Percentiles rank a stretch among this genome's conserved stretches.
phyloP scores from a whole-genome alignment of 805 yeast species.

The Teunomyces panamensis region DNA sequence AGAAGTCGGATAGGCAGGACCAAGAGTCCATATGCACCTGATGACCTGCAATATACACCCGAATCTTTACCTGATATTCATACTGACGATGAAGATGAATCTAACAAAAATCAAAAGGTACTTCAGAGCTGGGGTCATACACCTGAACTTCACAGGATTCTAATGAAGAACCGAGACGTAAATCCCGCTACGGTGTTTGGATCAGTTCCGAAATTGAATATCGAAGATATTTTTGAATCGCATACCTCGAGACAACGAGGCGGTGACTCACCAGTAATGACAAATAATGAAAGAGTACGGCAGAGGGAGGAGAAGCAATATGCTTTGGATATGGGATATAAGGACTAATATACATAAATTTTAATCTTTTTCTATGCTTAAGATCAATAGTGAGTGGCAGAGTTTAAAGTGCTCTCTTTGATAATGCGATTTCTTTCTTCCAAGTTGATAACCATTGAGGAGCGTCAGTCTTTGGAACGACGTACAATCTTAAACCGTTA shows the following conservation, averaged over 20 bases:
- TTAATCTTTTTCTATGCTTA: too few species aligned
- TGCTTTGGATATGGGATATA: slow-evolving; percentile 45
- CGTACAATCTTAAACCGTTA: slow-evolving; percentile 63
- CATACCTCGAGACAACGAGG: slow-evolving; percentile 51
- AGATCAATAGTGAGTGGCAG: background rate
- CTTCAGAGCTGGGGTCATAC: slow-evolving; percentile 40
- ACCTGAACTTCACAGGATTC: slow-evolving; percentile 28
- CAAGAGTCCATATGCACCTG: background rate
- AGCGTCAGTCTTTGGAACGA: slow-evolving; percentile 72
- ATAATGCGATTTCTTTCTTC: slow-evolving; percentile 59
- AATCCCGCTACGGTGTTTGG: slow-evolving; percentile 76
- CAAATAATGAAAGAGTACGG: slow-evolving; percentile 40
- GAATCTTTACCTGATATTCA: slow-evolving; percentile 37
- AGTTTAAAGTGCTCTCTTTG: slow-evolving; percentile 27
- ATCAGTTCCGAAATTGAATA: slow-evolving; percentile 62
- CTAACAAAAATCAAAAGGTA: slow-evolving; percentile 14
- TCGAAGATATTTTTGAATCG: slow-evolving; percentile 64
- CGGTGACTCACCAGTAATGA: slow-evolving; percentile 44
- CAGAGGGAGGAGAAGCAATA: slow-evolving; percentile 47
- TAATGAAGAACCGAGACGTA: slow-evolving; percentile 32
- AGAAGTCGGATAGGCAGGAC: slow-evolving; percentile 4
- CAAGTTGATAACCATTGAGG: slow-evolving; percentile 64
- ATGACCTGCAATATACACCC: slow-evolving; percentile 10
- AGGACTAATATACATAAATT: slow-evolving; percentile 1
- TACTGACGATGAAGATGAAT: slow-evolving; percentile 38